phyloP scores from a whole-genome alignment of 2,329 filamentous ascomycete species.

The Microascus cirrosus region DNA sequence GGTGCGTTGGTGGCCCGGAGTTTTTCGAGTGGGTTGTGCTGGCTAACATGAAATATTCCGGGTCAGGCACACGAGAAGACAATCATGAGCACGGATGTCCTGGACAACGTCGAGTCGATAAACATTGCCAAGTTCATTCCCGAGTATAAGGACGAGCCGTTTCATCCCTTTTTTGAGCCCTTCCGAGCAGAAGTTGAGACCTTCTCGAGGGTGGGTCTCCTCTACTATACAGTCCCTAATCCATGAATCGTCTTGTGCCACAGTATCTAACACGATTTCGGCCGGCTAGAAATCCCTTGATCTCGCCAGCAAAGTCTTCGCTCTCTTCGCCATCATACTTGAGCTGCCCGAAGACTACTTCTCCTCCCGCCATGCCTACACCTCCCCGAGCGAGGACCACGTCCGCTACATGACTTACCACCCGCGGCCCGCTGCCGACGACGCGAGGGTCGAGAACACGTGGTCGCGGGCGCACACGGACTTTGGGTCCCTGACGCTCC shows the following conservation, averaged over 20 bases:
- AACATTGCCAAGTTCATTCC: slow-evolving; percentile 40
- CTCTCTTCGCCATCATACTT: slow-evolving; percentile 32
- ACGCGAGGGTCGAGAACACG: slow-evolving; percentile 17
- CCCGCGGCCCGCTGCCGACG: slow-evolving; percentile 29
- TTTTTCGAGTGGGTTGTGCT: neutral
- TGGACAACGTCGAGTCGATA: slow-evolving; percentile 41
- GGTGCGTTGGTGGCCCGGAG: neutral
- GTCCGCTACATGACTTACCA: slow-evolving; percentile 45
- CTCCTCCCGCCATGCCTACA: slow-evolving; percentile 37
- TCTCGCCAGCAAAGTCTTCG: slow-evolving; percentile 14
- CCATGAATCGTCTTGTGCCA: slow-evolving; percentile 24
- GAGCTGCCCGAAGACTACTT: slow-evolving; percentile 42
- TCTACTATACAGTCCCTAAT: slow-evolving; percentile 21
- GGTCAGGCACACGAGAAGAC: slow-evolving; percentile 18
- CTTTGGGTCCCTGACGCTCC: slow-evolving; percentile 37
- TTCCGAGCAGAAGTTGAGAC: slow-evolving; percentile 34
- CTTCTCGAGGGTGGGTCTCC: slow-evolving; percentile 29
- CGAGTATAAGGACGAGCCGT: slow-evolving; percentile 21
- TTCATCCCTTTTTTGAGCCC: slow-evolving; percentile 22
- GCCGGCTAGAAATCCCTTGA: slow-evolving; percentile 17
- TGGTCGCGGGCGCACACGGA: slow-evolving; percentile 32
- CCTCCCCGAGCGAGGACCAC: slow-evolving; percentile 38
- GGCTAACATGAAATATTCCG: neutral
- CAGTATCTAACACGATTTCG: slow-evolving; percentile 12
- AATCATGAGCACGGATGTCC: slow-evolving; percentile 13